phyloP scores from a whole-genome alignment of 352 stramenopile genomes.

The Phytophthora cryptogea region DNA sequence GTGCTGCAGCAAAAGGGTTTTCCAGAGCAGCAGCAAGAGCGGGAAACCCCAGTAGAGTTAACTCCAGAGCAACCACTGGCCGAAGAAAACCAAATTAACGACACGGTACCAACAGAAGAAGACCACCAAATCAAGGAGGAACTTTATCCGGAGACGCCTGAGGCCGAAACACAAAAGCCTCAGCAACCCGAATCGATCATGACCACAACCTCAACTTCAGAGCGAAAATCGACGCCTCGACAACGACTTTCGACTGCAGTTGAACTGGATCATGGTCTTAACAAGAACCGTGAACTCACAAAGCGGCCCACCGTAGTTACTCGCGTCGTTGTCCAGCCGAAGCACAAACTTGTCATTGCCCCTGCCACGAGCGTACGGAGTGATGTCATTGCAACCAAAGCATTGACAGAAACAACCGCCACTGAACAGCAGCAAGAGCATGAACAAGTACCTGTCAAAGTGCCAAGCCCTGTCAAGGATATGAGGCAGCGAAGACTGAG shows the following conservation, averaged over 20 bases:
- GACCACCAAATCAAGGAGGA: slow-evolving; percentile 13
- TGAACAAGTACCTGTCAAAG: slow-evolving; percentile 4
- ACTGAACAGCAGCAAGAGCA: slow-evolving; percentile 15
- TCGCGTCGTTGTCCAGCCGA: slow-evolving; percentile 23
- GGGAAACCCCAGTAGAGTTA: too few relatives aligned
- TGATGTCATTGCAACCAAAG: background rate
- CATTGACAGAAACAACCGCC: background rate
- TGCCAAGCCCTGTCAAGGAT: slow-evolving; percentile 10
- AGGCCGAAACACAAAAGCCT: slow-evolving; percentile 25
- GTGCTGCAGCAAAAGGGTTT: background rate
- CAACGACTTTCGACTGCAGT: slow-evolving; percentile 55
- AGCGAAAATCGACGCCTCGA: slow-evolving; percentile 48
- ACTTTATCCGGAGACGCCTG: slow-evolving; percentile 33
- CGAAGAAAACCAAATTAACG: slow-evolving; percentile 21
- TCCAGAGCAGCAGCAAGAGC: too few relatives aligned
- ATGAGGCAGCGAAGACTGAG: slow-evolving; percentile 35
- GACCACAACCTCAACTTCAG: background rate
- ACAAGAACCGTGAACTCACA: slow-evolving; percentile 18
- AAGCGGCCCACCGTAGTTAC: slow-evolving; percentile 20
- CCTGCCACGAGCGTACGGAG: background rate
- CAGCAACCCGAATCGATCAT: slow-evolving; percentile 12
- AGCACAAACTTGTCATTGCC: slow-evolving; percentile 18
- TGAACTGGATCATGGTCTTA: slow-evolving; percentile 54
- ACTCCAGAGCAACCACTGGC: slow-evolving; percentile 1
- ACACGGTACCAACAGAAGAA: slow-evolving; percentile 1